These are phyloP conservation scores for Cryptococcus sp. DNA, from an alignment of 1,284 basidiomycete species.

Conservation along the genomic window DNA sequence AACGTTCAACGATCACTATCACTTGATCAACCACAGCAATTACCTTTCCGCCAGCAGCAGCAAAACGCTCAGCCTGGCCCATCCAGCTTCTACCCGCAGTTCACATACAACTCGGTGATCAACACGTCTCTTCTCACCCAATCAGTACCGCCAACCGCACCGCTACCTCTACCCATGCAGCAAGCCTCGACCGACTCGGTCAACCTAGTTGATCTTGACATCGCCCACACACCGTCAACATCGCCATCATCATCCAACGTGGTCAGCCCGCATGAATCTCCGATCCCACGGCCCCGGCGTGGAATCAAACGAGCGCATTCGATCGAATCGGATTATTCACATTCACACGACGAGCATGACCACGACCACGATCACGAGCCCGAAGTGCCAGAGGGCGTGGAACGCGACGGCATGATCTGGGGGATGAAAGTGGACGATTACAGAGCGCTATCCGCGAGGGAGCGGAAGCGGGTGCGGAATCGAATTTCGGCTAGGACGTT, in stretches of 20 bases:
- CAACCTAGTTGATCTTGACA: slow-evolving; percentile 35
- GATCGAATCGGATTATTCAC: slow-evolving; percentile 36
- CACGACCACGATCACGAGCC: slow-evolving; percentile 34
- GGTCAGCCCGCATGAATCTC: slow-evolving; percentile 20
- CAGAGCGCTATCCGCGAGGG: slow-evolving; percentile 46
- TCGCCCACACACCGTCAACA: slow-evolving; percentile 18
- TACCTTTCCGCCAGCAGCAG: slow-evolving; percentile 7
- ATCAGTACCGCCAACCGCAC: slow-evolving; percentile 26
- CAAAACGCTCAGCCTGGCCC: slow-evolving; percentile 6
- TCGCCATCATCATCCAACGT: slow-evolving; percentile 21
- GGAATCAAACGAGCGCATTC: slow-evolving; percentile 18
- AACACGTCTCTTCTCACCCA: slow-evolving; percentile 35
- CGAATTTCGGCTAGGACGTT: slow-evolving; percentile 53
- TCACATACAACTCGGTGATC: slow-evolving; percentile 24
- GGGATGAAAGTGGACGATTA: slow-evolving; percentile 54
- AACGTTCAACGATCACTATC: slow-evolving; percentile 12
- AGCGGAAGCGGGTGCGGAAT: slow-evolving; percentile 52
- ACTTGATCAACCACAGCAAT: slow-evolving; percentile 6
- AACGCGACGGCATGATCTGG: slow-evolving; percentile 55
- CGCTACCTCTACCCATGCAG: not conserved
- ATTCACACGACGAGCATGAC: slow-evolving; percentile 30
- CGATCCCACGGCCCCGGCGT: slow-evolving; percentile 7
- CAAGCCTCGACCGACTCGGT: slow-evolving; percentile 21
- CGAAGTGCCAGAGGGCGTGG: slow-evolving; percentile 51
- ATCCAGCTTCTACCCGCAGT: slow-evolving; percentile 19